Base-by-base conservation (phyloP, 495 filamentous ascomycete genomes). In the Aspergillus homomorphus region DNA sequence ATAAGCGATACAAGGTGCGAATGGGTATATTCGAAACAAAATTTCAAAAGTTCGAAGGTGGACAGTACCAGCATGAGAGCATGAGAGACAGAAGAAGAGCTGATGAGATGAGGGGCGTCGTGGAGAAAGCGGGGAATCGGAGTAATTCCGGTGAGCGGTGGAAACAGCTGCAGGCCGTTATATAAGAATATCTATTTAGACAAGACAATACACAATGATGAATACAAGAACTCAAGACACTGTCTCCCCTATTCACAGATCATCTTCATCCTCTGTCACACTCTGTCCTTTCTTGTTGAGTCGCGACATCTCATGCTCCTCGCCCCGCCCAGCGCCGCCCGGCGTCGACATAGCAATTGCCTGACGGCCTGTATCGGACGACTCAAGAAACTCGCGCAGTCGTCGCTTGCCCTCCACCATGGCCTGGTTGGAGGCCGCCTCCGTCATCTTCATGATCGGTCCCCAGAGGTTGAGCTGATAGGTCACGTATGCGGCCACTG, bases 391-490 rank as follows among this genome's bases (percentile, higher is more conserved):
- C 28, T 95, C 90, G 21, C 92, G 82, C 51, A 97, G 81, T 58
- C 86, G 85, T 72, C 91, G 88, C 78, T 95, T 96, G 63, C 88
- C 90, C 61, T 97, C 89, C 54, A 93, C 90, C 16, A 96, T 56
- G 1, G 88, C 95, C 73, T 98, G 94, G 61, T 84, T 80, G 15
- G 84, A 84, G 16, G 95, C 95, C 18, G 94, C 94, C 65, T 94
- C 90, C 53, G 84, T 84, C 89, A 98, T 96, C 64, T 93, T 90
- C 59, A 92, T 74, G 78, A 98, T 98, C 1, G 94, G 95, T 2
- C 94, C 92, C 82, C 94, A 92, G 9, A 98, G 84, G 66, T 97
- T 97, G 53, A 98, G 87, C 26, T 83, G 90, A 69, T 93, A 96
- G 19, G 92, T 92, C 21, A 97, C 78, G 65, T 98, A 98, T 15